These are phyloP conservation scores for Coleophoma cylindrospora DNA, from an alignment of 2,329 filamentous ascomycete species.

Conservation along the genomic window DNA sequence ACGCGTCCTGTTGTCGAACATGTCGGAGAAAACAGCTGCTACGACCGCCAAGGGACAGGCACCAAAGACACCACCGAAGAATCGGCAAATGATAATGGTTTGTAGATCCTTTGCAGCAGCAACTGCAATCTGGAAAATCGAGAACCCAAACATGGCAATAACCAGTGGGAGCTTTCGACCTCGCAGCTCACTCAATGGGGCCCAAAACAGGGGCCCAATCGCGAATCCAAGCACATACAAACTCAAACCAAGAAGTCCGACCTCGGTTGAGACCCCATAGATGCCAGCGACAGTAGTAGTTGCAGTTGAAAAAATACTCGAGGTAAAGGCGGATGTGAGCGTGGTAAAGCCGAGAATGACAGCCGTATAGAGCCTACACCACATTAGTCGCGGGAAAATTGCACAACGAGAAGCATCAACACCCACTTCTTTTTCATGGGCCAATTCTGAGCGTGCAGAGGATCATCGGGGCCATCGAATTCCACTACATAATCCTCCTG, in stretches of 20 bases:
- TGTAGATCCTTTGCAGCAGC: slow-evolving; percentile 64
- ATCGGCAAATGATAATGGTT: slow-evolving; percentile 65
- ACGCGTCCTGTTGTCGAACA: slow-evolving; percentile 61
- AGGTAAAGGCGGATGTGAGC: slow-evolving; percentile 65
- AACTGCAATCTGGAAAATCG: slow-evolving; percentile 60
- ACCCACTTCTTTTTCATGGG: slow-evolving; percentile 68
- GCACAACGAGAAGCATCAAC: too few species aligned
- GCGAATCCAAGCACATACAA: slow-evolving; percentile 70
- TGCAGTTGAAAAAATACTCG: slow-evolving; percentile 69
- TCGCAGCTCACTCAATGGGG: slow-evolving; percentile 66
- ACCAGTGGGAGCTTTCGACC: slow-evolving; percentile 61
- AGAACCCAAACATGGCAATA: slow-evolving; percentile 63
- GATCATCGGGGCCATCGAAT: slow-evolving; percentile 80
- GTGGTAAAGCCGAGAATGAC: slow-evolving; percentile 70
- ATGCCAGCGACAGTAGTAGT: slow-evolving; percentile 49
- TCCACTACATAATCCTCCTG: slow-evolving; percentile 77
- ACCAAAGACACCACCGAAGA: slow-evolving; percentile 69
- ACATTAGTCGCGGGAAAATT: too few species aligned
- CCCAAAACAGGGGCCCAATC: slow-evolving; percentile 67
- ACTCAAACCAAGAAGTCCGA: slow-evolving; percentile 60
- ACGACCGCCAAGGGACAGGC: slow-evolving; percentile 65
- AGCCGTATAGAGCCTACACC: slow-evolving; percentile 51
- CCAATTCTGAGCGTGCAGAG: slow-evolving; percentile 87
- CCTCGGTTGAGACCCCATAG: slow-evolving; percentile 57
- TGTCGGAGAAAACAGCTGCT: slow-evolving; percentile 67